Base-by-base conservation (phyloP, 164 flowering plant species). In the Paratinospora sagittata region DNA sequence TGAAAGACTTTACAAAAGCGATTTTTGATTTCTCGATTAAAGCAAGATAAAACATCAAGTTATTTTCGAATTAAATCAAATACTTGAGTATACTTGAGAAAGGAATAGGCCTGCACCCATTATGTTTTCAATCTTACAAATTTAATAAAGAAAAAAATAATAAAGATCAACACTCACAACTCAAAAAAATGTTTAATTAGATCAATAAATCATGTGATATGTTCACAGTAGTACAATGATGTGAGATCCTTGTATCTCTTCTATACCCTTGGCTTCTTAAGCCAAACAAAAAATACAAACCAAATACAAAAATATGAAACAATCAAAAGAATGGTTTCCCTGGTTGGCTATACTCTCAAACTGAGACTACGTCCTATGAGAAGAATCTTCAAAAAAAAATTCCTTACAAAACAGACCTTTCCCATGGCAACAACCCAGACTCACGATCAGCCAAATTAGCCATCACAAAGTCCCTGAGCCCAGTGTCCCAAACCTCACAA, bases 401-500 rank as follows among this genome's bases (percentile, higher is more conserved):
- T n/a, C n/a, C 43, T 63, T 63, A 17, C 58, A 69, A 49, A 39
- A 27, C 12, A 43, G 81, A 72, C 72, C 78, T 78, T 79, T 88
- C 84, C 98, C 98, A 92, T 9, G 97, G 98, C 70, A 90, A 71
- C 76, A 75, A 63, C 67, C 90, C 89, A 27, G 86, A 81, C 17
- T 66, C 73, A 27, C 79, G 75, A 73, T 92, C 86, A 30, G 81
- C 89, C 71, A 92, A 77, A 67, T 83, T 85, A 13, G 89, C 82
- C 72, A 86, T 63, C 49, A 92, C 84, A 67, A 85, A 82, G 76
- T 92, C 98, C 71, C 87, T 87, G 19, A 90, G 80, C 23, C 93
- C 91, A 6, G 98, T 89, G 69, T 92, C 98, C 94, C 93, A 86
- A 49, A 92, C 90, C 72, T 92, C 90, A 71, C 98, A 90, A 75